Evolutionary conservation across 129 eudicot genomes (phyloP).

Genomic region (Tanacetum coccineum): DNA sequence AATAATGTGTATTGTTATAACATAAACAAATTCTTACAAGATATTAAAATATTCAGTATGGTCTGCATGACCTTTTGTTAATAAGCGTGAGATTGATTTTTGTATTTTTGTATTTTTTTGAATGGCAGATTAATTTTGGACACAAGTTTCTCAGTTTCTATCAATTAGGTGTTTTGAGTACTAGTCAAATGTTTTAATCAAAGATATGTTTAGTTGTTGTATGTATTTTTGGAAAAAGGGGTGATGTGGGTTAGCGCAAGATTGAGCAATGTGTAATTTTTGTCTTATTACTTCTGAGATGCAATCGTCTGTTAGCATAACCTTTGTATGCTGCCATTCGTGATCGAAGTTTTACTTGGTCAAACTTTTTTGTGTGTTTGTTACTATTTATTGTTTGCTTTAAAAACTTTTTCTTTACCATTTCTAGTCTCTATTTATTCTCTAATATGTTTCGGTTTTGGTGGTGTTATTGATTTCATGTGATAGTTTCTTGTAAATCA

Average conservation of each 20-base stretch:
- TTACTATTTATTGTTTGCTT: no score
- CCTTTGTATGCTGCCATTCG: no score
- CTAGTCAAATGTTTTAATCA: neutral
- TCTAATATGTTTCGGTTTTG: no score
- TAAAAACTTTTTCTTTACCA: neutral
- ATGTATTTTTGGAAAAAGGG: neutral
- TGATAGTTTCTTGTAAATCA: no score
- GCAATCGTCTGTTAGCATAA: neutral
- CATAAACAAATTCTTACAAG: no score
- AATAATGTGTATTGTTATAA: no score
- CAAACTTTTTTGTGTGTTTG: no score
- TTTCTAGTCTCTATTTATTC: neutral
- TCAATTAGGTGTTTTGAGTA: neutral
- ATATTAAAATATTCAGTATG: no score
- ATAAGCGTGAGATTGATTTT: no score
- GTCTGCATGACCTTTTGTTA: no score
- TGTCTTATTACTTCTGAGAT: neutral
- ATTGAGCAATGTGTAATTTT: slow-evolving; percentile 16
- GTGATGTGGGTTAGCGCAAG: neutral
- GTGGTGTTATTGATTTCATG: no score
- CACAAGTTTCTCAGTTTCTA: neutral
- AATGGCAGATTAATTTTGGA: neutral
- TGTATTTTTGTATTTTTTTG: neutral
- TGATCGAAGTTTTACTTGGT: no score
- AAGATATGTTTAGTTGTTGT: neutral